phyloP scores from a whole-genome alignment of 1,284 basidiomycete genomes.

The Fomitopsis betulina region DNA sequence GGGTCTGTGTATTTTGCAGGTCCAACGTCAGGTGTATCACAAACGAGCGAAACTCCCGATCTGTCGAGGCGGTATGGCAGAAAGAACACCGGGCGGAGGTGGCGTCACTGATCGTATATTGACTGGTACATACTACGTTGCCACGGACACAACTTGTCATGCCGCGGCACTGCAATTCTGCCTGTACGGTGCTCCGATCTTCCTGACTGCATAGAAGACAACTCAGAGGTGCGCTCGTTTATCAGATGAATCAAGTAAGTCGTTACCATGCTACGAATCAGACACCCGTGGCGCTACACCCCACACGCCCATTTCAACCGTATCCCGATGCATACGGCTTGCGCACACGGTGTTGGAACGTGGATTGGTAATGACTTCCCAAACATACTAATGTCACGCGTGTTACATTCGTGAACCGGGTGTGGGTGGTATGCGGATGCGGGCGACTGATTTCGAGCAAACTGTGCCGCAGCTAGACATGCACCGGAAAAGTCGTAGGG shows the following conservation, averaged over 20 bases:
- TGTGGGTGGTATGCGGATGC: not conserved
- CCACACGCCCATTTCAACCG: not conserved
- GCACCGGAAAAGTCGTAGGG: not conserved
- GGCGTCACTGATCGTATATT: no score
- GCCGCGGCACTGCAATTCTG: no score
- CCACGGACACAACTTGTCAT: no score
- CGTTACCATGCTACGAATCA: not conserved
- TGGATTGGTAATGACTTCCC: not conserved
- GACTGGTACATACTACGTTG: no score
- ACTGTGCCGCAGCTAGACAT: not conserved
- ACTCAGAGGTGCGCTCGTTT: not conserved
- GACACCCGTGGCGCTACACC: not conserved
- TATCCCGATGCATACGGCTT: not conserved
- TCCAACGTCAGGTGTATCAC: not conserved
- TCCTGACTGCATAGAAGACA: not conserved
- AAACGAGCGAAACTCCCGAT: no score
- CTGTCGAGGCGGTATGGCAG: no score
- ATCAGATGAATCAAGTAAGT: not conserved
- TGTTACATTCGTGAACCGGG: not conserved
- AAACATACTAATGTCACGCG: not conserved
- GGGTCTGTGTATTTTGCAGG: not conserved
- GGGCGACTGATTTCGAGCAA: not conserved
- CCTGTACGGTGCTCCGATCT: no score
- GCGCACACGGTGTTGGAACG: not conserved
- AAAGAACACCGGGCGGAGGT: no score